phyloP scores from a whole-genome alignment of 2,329 filamentous ascomycete genomes.

The Aspergillus eucalypticola region DNA sequence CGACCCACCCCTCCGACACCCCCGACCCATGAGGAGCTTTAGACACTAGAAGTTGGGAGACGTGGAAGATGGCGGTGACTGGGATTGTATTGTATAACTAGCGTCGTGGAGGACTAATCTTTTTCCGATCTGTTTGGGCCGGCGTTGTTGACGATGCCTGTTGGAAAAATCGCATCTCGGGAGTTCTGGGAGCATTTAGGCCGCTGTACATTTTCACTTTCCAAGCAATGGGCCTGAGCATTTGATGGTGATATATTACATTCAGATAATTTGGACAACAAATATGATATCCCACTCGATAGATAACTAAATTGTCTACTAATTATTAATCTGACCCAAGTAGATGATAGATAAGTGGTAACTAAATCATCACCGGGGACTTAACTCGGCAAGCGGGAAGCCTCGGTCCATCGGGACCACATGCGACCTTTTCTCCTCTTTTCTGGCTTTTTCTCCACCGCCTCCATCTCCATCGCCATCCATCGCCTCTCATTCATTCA shows the following conservation, averaged over 20 bases:
- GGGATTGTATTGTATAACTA: conserved; percentile 2
- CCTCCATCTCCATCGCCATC: conserved; percentile 12
- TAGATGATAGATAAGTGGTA: neutral
- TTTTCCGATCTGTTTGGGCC: neutral
- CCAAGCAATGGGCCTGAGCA: too few species aligned
- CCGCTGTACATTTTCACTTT: neutral
- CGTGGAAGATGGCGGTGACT: neutral
- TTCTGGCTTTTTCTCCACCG: conserved; percentile 19
- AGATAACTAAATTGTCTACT: neutral
- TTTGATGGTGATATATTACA: too few species aligned
- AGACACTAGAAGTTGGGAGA: conserved; percentile 29
- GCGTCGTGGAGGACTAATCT: neutral
- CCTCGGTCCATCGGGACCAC: conserved; percentile 14
- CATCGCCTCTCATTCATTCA: neutral
- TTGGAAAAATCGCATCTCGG: neutral
- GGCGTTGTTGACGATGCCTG: conserved; percentile 3
- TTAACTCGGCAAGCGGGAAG: neutral
- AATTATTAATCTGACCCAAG: neutral
- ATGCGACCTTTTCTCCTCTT: conserved; percentile 19
- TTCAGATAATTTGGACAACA: neutral
- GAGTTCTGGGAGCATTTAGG: neutral
- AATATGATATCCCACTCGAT: conserved; percentile 1
- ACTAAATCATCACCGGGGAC: neutral
- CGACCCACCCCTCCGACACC: conserved; percentile 18
- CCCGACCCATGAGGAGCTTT: conserved; percentile 39